These are phyloP conservation scores for Phlebopus sp. DNA, from an alignment of 1,284 basidiomycete species.

Conservation along the genomic window DNA sequence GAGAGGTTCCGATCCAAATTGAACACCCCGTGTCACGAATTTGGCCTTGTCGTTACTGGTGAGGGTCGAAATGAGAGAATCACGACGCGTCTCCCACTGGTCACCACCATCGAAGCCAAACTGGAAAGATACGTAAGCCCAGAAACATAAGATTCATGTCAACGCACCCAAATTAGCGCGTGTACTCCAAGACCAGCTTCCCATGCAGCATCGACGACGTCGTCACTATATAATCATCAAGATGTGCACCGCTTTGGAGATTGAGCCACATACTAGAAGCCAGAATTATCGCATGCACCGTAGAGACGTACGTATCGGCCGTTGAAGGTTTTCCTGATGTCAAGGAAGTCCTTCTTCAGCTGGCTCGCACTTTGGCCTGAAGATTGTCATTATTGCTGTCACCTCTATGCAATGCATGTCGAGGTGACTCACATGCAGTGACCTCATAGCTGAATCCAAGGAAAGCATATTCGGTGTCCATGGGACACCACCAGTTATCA, in stretches of 20 bases:
- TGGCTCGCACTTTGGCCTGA: slow-evolving; percentile 48
- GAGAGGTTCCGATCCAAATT: slow-evolving; percentile 75
- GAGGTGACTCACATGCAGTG: slow-evolving; percentile 45
- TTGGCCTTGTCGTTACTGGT: slow-evolving; percentile 63
- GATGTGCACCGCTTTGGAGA: neutral
- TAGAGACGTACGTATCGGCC: slow-evolving; percentile 74
- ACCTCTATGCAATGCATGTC: neutral
- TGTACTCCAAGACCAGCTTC: slow-evolving; percentile 66
- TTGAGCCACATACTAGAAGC: slow-evolving; percentile 55
- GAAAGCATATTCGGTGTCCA: slow-evolving; percentile 64
- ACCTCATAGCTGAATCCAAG: slow-evolving; percentile 73
- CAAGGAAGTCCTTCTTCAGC: slow-evolving; percentile 57
- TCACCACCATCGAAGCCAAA: slow-evolving; percentile 61
- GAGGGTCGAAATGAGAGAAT: slow-evolving; percentile 53
- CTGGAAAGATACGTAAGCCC: slow-evolving; percentile 30
- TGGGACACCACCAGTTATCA: slow-evolving; percentile 66
- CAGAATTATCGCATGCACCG: slow-evolving; percentile 57
- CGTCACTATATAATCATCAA: slow-evolving; percentile 42
- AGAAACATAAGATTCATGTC: neutral
- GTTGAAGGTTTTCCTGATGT: slow-evolving; percentile 58
- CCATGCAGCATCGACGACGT: slow-evolving; percentile 73
- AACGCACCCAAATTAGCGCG: slow-evolving; percentile 67
- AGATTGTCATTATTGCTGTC: neutral
- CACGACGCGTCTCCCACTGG: slow-evolving; percentile 54
- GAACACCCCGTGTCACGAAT: slow-evolving; percentile 64